Evolutionary conservation across 148 eudicot genomes (phyloP), one percentile per base, ranked within the genome.

Genomic region (Drosera capensis): DNA sequence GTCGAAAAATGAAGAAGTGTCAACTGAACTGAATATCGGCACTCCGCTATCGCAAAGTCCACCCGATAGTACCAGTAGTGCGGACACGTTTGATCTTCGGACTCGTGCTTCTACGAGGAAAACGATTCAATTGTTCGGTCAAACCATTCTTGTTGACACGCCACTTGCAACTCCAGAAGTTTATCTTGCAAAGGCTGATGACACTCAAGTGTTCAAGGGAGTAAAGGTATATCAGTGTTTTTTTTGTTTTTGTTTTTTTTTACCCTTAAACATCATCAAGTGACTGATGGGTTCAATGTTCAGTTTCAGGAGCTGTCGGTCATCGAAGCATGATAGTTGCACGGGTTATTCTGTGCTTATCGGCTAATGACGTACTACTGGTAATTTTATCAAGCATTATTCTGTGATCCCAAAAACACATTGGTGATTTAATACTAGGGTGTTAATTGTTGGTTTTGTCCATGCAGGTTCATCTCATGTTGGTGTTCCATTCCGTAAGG

Each of bases 61-160:
- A 34, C 60, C 73, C 14, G 80, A 72, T 52, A 75, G 79, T 70
- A 71, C 69, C 30, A 67, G 59, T 66, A 78, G 73, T 55, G 72
- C 59, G 50, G 66, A 74, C 39, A 46, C 57, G 22, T 59, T 36
- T 54, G 64, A 48, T 45, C 65, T 39, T 22, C 51, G 14, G 29
- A 62, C 54, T 25, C 37, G 41, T 23, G 43, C 52, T 46, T 63
- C 25, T 25, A 40, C 31, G 23, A 65, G 65, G 6, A 57, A 44
- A 42, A 72, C 94, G n/a, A 39, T 83, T 55, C 74, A 71, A 67
- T 56, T 83, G 56, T 79, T 83, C 52, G 94, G 87, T 14, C 55
- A 62, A 70, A 60, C 40, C 51, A 79, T 84, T 46, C 55, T 49
- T 8, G 37, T 47, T 40, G 46, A 65, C 6, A 41, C 46, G 57